Base-by-base conservation (phyloP, 129 eudicot genomes). In the Apium graveolens region DNA sequence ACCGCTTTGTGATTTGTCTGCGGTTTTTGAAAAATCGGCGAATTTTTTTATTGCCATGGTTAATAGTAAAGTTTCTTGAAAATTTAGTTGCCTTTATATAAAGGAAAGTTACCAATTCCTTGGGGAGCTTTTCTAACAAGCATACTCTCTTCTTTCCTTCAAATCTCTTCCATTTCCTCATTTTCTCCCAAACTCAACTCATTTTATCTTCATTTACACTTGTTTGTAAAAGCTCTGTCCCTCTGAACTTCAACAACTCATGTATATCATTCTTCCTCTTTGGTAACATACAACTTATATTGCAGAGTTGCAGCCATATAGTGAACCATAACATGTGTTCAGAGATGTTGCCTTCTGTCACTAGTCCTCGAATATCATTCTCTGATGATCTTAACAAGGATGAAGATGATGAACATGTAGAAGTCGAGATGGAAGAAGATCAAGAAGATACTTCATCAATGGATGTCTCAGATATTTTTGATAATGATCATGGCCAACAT, bases 291-390 rank as follows among this genome's bases (percentile, higher is more conserved):
- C 72, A 66, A 66, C 3, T 66, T 66, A 13, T 7, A 66, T 66
- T 66, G 39, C 72, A 12, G 39, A 24, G 11, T 32, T 66, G 21
- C 39, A 66, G 20, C 72, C 72, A 31, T 11, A 29, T 0, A 66
- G 11, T 32, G n/a, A 31, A 14, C 21, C 39, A 32, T 27, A 66
- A 73, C 43, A 60, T 82, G 80, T 75, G 74, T 32, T 66, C 83
- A 37, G 90, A 82, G 79, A 80, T 27, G 37, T 66, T 66, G 32
- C 68, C 68, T 80, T 43, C 37, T 7, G 18, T 12, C 7, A 17
- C 84, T 41, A 82, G 86, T 80, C 87, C 86, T 69, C 80, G 88
- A 75, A 78, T 85, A 39, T 82, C 88, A 3, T 85, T 87, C 86
- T 87, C 91, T 24, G 78, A 84, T 57, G 85, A 87, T 78, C 81